Percentiles rank a stretch among this genome's conserved stretches.
Conservation (phyloP, 192 early-diverging fungal species). For the Coemansia sp. region DNA sequence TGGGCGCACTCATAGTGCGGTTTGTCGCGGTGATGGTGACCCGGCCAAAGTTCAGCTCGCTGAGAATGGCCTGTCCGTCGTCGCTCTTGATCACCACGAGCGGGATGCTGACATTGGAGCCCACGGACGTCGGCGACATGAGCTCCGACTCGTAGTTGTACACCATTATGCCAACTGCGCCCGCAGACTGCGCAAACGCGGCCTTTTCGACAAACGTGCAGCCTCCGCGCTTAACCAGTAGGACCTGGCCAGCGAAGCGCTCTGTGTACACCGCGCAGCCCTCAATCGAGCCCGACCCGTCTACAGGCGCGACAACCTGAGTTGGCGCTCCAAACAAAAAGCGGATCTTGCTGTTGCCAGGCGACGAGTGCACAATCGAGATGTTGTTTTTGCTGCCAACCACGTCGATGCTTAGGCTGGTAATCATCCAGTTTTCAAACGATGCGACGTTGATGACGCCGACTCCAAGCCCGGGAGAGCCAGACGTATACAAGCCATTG, state of each 20-base stretch:
- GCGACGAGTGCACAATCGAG: conserved; percentile 51
- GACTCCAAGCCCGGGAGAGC: conserved; percentile 61
- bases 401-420: conserved; percentile 46
- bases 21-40: conserved; percentile 57
- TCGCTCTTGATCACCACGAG: conserved; percentile 59
- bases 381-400: conserved; percentile 37
- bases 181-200: conserved; percentile 56
- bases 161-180: conserved; percentile 69
- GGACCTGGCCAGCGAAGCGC: conserved; percentile 56
- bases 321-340: conserved; percentile 30
- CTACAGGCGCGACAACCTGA: conserved; percentile 49
- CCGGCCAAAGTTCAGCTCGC: conserved; percentile 41
- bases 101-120: conserved; percentile 56
- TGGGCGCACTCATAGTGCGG: conserved; percentile 43
- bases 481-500: conserved; percentile 63
- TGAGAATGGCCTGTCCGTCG: conserved; percentile 57
- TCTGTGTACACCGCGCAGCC: conserved; percentile 57
- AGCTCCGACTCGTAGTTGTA: conserved; percentile 58
- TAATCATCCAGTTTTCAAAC: conserved; percentile 51
- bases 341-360: conserved; percentile 52
- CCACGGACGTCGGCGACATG: conserved; percentile 46
- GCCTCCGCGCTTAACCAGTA: conserved; percentile 68
- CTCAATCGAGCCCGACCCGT: conserved; percentile 56
- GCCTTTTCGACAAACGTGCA: conserved; percentile 73
- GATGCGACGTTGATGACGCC: conserved; percentile 63